These are phyloP conservation scores for Magnusiomyces tetraspermus DNA, from an alignment of 1,139 yeast species.

Conservation along the genomic window DNA sequence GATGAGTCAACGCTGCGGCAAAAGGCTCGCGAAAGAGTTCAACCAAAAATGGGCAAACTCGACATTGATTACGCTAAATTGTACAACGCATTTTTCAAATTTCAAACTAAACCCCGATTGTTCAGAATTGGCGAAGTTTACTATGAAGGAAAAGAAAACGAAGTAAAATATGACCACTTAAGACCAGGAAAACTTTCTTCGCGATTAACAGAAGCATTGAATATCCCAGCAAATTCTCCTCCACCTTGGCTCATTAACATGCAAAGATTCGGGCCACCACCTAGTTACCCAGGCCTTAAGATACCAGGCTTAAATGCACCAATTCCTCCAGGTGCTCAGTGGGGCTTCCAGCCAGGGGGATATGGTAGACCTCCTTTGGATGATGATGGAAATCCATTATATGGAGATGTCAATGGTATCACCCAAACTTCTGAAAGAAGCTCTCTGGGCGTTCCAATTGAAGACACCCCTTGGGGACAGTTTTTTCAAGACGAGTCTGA, in stretches of 20 bases:
- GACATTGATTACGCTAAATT: slow-evolving; percentile 81
- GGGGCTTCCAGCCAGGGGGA: slow-evolving; percentile 37
- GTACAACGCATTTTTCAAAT: slow-evolving; percentile 78
- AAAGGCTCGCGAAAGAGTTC: slow-evolving; percentile 72
- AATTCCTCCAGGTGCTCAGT: slow-evolving; percentile 33
- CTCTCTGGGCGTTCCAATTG: slow-evolving; percentile 38
- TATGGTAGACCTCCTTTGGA: slow-evolving; percentile 36
- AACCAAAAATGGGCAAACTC: slow-evolving; percentile 78
- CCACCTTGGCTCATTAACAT: slow-evolving; percentile 80
- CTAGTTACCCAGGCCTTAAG: slow-evolving; percentile 59
- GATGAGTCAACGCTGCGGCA: slow-evolving; percentile 58
- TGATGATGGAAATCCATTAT: slow-evolving; percentile 29
- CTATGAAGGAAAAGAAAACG: slow-evolving; percentile 66
- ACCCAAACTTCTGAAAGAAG: slow-evolving; percentile 22
- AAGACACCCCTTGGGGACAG: slow-evolving; percentile 30
- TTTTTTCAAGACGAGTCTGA: slow-evolving; percentile 27
- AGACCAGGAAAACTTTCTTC: slow-evolving; percentile 64
- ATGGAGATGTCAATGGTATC: slow-evolving; percentile 31
- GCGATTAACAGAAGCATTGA: slow-evolving; percentile 57
- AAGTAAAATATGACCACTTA: slow-evolving; percentile 36
- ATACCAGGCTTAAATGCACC: slow-evolving; percentile 47
- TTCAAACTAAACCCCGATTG: slow-evolving; percentile 64
- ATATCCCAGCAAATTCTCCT: slow-evolving; percentile 50
- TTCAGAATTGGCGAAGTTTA: slow-evolving; percentile 66
- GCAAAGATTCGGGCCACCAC: slow-evolving; percentile 74